A percentile compares a stretch with the other conserved stretches of the same genome.
Evolutionary conservation across 768 basidiomycete genomes (phyloP).

Genomic region (Tylopilus subfusipes): DNA sequence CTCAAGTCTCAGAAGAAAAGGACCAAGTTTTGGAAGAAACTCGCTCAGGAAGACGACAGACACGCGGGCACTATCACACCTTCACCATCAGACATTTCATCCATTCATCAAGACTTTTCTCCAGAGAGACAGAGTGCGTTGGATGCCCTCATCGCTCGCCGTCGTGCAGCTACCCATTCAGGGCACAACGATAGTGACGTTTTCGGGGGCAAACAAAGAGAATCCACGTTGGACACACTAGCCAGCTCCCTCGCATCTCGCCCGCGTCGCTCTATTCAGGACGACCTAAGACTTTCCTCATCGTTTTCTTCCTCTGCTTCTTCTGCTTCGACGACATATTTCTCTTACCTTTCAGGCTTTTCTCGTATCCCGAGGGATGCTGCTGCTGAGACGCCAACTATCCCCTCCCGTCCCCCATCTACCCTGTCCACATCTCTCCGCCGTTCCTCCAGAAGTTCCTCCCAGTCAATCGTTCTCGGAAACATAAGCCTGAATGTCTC

Average conservation of each 20-base stretch:
- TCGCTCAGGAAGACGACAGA: constrained; percentile 34
- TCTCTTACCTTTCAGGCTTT: constrained; percentile 10
- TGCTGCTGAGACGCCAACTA: constrained; percentile 16
- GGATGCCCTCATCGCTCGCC: constrained; percentile 34
- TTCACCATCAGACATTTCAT: constrained; percentile 31
- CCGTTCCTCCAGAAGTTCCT: constrained; percentile 20
- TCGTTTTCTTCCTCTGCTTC: constrained; percentile 20
- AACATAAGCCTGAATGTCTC: constrained; percentile 26
- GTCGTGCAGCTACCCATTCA: constrained; percentile 13
- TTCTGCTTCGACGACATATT: constrained; percentile 21
- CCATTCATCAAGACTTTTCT: constrained; percentile 24
- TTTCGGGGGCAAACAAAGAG: constrained; percentile 20
- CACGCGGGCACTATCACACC: constrained; percentile 25
- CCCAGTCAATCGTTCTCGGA: constrained; percentile 26
- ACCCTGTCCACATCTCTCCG: constrained; percentile 21
- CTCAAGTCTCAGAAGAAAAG: constrained; percentile 42
- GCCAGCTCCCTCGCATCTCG: constrained; percentile 23
- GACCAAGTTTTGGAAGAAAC: constrained; percentile 45
- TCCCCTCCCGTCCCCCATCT: constrained; percentile 13
- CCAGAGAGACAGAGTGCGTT: constrained; percentile 34
- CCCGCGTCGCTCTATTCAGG: constrained; percentile 19
- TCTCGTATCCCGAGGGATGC: constrained; percentile 7
- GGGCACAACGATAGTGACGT: constrained; percentile 20
- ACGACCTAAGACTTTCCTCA: constrained; percentile 10
- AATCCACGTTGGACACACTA: constrained; percentile 17